Percentiles rank a stretch among this genome's conserved stretches.
These are phyloP conservation scores for Chrysanthemum seticuspe DNA, from an alignment of 129 eudicot species.

Conservation along the genomic window DNA sequence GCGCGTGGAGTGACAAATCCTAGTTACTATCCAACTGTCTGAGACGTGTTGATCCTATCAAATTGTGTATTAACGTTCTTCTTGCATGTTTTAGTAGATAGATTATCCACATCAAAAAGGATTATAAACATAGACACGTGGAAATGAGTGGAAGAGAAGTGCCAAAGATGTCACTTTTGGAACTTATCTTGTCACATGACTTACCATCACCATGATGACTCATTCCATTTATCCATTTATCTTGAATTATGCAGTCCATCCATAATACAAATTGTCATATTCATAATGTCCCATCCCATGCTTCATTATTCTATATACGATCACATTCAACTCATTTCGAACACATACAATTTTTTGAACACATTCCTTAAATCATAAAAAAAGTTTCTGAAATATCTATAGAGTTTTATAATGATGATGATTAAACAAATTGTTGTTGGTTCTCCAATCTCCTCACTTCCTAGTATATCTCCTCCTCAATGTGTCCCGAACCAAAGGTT, in stretches of 20 bases:
- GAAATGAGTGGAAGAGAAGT: conserved; percentile 13
- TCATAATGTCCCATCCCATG: conserved; percentile 34
- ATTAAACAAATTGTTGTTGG: conserved; percentile 23
- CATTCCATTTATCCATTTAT: conserved; percentile 22
- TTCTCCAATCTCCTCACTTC: conserved; percentile 19
- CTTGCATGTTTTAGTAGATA: too few relatives aligned
- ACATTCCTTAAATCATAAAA: conserved; percentile 13
- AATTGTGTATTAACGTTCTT: too few relatives aligned
- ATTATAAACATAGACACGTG: conserved; percentile 11
- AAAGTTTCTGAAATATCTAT: neutral
- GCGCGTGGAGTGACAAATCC: too few relatives aligned
- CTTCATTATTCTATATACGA: conserved; percentile 3
- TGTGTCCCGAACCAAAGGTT: conserved; percentile 26
- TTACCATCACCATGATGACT: conserved; percentile 11
- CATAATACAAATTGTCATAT: conserved; percentile 13
- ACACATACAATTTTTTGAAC: too few relatives aligned
- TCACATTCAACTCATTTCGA: neutral
- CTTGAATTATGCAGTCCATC: conserved; percentile 7
- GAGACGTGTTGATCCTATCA: too few relatives aligned
- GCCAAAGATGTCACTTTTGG: conserved; percentile 7
- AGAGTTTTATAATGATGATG: neutral
- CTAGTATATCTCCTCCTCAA: conserved; percentile 19
- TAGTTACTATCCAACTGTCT: too few relatives aligned
- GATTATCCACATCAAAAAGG: too few relatives aligned
- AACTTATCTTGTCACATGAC: conserved; percentile 17